Evolutionary conservation across 331 rosid species (phyloP).

Genomic region (Malus hybrid): DNA sequence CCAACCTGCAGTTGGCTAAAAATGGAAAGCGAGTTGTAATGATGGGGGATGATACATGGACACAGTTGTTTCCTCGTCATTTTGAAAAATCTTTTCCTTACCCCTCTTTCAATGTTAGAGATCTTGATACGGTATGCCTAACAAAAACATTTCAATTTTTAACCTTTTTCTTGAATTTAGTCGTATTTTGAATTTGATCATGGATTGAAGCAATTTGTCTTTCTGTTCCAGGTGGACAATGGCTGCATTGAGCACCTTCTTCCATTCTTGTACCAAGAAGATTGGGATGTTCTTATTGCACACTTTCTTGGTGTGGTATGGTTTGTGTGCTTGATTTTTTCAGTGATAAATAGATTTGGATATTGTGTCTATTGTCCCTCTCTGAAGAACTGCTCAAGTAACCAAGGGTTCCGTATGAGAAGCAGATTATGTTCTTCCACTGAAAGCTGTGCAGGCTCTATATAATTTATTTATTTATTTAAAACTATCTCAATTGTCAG

Average conservation of each 20-base stretch:
- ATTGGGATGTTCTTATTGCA: slow-evolving; percentile 96
- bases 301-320: slow-evolving; percentile 99
- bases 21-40: slow-evolving; percentile 86
- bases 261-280: slow-evolving; percentile 71
- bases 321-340: slow-evolving; percentile 3
- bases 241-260: slow-evolving; percentile 89
- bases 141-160: not conserved
- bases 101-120: slow-evolving; percentile 96
- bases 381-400: too few relatives aligned
- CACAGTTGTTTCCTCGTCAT: slow-evolving; percentile 86
- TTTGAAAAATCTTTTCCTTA: slow-evolving; percentile 69
- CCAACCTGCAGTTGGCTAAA: slow-evolving; percentile 60
- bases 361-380: not conserved
- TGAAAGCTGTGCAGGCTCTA: not conserved
- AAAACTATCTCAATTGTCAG: slow-evolving; percentile 28
- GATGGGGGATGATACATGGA: slow-evolving; percentile 99
- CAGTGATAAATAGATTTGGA: not conserved
- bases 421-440: not conserved
- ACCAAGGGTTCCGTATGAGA: not conserved
- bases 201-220: slow-evolving; percentile 2
- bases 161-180: not conserved
- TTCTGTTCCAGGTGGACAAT: slow-evolving; percentile 69
- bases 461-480: slow-evolving; percentile 1
- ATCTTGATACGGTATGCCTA: slow-evolving; percentile 77
- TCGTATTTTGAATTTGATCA: not conserved